Conservation (phyloP, 1,139 yeast species). For the Hansenula lynferdii region DNA sequence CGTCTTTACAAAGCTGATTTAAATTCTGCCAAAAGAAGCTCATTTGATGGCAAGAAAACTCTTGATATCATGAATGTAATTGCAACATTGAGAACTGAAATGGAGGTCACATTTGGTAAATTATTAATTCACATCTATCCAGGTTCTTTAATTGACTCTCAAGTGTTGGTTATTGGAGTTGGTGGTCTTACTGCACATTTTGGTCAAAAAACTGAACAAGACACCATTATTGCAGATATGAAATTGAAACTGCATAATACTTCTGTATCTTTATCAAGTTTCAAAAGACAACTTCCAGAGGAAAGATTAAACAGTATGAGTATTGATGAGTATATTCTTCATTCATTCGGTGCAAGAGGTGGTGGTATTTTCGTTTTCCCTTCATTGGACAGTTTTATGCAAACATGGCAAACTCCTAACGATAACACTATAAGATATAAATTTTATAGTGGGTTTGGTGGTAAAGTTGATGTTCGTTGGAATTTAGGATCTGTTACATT, state of each 20-base stretch:
- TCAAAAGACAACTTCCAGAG: conserved; percentile 40
- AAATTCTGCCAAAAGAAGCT: conserved; percentile 20
- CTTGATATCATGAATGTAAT: conserved; percentile 21
- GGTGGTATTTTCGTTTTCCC: conserved; percentile 83
- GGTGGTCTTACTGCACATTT: conserved; percentile 58
- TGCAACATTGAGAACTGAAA: conserved; percentile 46
- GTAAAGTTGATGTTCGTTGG: conserved; percentile 90
- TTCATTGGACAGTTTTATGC: conserved; percentile 68
- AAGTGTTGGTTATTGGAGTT: conserved; percentile 61
- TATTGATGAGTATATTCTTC: conserved; percentile 50
- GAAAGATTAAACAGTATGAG: conserved; percentile 40
- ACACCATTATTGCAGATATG: conserved; percentile 39
- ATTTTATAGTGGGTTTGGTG: conserved; percentile 74
- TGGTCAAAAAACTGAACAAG: conserved; percentile 47
- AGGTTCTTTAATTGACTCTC: conserved; percentile 67
- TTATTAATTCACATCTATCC: conserved; percentile 69
- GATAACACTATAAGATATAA: conserved; percentile 51
- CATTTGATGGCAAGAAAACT: conserved; percentile 11
- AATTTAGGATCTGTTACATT: conserved; percentile 90
- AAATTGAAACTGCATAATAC: conserved; percentile 55
- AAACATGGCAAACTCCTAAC: conserved; percentile 53
- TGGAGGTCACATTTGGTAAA: conserved; percentile 54
- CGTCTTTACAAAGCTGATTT: conserved; percentile 69
- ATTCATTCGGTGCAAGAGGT: conserved; percentile 62
- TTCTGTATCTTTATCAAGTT: conserved; percentile 57